Base-by-base conservation (phyloP, 805 yeast species). In the Alloascoidea africana region DNA sequence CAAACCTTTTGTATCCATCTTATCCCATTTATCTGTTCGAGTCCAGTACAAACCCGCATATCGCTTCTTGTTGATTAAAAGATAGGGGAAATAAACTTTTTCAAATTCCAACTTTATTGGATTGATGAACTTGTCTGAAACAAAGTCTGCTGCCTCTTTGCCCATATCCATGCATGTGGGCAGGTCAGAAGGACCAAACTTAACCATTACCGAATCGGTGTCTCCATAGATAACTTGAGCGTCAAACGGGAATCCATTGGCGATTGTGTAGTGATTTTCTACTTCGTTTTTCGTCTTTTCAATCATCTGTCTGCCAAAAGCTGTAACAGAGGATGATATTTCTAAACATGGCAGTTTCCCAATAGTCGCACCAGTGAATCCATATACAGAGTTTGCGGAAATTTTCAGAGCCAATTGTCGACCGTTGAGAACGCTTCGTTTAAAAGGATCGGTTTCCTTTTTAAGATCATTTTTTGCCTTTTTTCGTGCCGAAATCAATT, bases 31-130 rank as follows among this genome's bases (percentile, higher is more conserved):
- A n/a, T 83, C 74, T 0, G 96, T 79, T 35, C 73, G 70, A 0
- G 98, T 91, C 98, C 98, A 91, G 53, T 77, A 89, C 34, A 91
- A 63, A 0, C 99, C 99, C 2, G 98, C 99, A 53, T 91, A 91
- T 56, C 99, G 70, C 60, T 91, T 91, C 58, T 91, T 91, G 62
- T 89, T 91, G 53, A 91, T 91, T 53, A 91, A 65, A 45, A 91
- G 62, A 52, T 91, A 91, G 2, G 99, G 99, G 57, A 73, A 91
- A 53, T 91, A 91, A 3, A 87, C 96, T 54, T 91, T 91, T 54
- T 91, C 99, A 54, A 91, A 91, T 56, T 91, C 99, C 40, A 91
- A 63, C 51, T 86, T 89, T 55, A 91, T 91, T 1, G 99, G 99
- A 34, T 76, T 66, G 34, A 73, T 64, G 57, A 91, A 91, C 41